These are phyloP conservation scores for Gymnopilus junonius DNA, from an alignment of 768 basidiomycete species.

Conservation along the genomic window DNA sequence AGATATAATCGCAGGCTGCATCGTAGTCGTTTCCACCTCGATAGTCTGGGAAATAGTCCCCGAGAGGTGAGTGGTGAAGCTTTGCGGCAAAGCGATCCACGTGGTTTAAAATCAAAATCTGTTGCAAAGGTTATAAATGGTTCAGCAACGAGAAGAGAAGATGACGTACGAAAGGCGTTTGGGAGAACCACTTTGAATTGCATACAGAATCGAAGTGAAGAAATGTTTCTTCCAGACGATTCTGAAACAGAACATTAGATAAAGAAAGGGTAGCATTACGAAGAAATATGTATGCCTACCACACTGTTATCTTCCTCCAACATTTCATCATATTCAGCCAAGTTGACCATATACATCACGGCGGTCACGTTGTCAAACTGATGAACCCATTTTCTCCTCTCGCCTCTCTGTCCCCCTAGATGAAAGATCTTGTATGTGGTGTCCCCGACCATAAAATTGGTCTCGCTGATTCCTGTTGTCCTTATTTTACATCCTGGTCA, in stretches of 20 bases:
- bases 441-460: slow-evolving; percentile 95
- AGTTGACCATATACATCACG: slow-evolving; percentile 86
- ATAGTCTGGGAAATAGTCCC: slow-evolving; percentile 92
- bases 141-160: neutral
- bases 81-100: slow-evolving; percentile 96
- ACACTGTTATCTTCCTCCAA: slow-evolving; percentile 95
- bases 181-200: slow-evolving; percentile 95
- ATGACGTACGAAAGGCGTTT: slow-evolving; percentile 84
- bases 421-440: slow-evolving; percentile 93
- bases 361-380: slow-evolving; percentile 96
- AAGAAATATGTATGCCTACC: slow-evolving; percentile 49
- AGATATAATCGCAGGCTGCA: slow-evolving; percentile 80
- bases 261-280: neutral
- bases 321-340: slow-evolving; percentile 97
- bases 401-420: slow-evolving; percentile 85
- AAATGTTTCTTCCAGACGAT: slow-evolving; percentile 96
- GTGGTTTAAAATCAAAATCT: slow-evolving; percentile 96
- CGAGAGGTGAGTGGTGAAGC: slow-evolving; percentile 81
- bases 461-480: slow-evolving; percentile 98
- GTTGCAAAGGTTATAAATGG: neutral
- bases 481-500: slow-evolving; percentile 98
- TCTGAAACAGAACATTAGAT: slow-evolving; percentile 45
- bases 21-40: slow-evolving; percentile 86
- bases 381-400: slow-evolving; percentile 95
- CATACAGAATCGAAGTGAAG: slow-evolving; percentile 98